Base-by-base conservation (phyloP, 2,329 filamentous ascomycete species). In the Dryadomyces quercus-mongolicae region DNA sequence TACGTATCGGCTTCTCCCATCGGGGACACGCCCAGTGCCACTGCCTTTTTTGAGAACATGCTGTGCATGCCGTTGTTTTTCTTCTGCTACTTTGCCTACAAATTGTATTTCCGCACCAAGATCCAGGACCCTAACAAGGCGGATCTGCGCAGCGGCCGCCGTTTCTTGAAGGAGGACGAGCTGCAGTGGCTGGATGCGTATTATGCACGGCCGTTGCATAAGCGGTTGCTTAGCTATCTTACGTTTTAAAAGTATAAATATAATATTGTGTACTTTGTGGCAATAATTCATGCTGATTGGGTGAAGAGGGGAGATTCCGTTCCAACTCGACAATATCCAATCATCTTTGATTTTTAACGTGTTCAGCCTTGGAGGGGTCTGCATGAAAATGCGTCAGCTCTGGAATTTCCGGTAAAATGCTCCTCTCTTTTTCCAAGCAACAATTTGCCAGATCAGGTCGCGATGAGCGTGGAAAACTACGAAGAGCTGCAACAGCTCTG, bases 391-490 rank as follows among this genome's bases (percentile, higher is more conserved):
- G n/a, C n/a, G n/a, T n/a, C n/a, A n/a, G n/a, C n/a, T n/a, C n/a
- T n/a, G n/a, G n/a, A n/a, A n/a, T n/a, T n/a, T n/a, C n/a, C n/a
- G n/a, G n/a, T n/a, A n/a, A n/a, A n/a, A n/a, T n/a, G n/a, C n/a
- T n/a, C n/a, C n/a, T n/a, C n/a, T n/a, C n/a, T n/a, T n/a, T n/a
- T n/a, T n/a, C n/a, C n/a, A n/a, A n/a, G n/a, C n/a, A n/a, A n/a
- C n/a, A n/a, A n/a, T n/a, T n/a, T n/a, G n/a, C n/a, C n/a, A n/a
- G n/a, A n/a, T n/a, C n/a, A n/a, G n/a, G n/a, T 31, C 25, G 25
- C 25, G 4, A 31, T 31, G 25, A n/a, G n/a, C n/a, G 25, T 8
- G 4, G 47, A 20, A 67, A 85, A 85, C 0, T 83, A 83, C 15
- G 16, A 13, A 15, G 62, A 21, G 38, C 38, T 42, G 38, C 38